Percentiles rank a stretch among this genome's conserved stretches.
phyloP scores from a whole-genome alignment of 2,329 filamentous ascomycete genomes.

The Fusarium chaquense region DNA sequence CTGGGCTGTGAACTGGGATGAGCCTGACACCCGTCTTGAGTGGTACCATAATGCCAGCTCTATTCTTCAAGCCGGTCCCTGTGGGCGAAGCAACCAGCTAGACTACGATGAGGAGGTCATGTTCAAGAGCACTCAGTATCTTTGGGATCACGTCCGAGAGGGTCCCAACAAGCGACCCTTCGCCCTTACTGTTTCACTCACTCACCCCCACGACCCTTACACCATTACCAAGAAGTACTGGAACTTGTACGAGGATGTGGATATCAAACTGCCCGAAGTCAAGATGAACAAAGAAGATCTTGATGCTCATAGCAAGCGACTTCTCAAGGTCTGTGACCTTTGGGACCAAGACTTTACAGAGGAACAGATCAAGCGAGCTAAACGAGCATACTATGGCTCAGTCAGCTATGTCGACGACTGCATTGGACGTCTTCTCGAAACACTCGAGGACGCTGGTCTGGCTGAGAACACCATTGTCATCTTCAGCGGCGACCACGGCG shows the following conservation, averaged over 20 bases:
- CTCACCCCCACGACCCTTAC: slow-evolving; percentile 94
- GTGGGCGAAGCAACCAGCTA: slow-evolving; percentile 91
- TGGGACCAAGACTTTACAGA: slow-evolving; percentile 86
- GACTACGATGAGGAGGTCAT: slow-evolving; percentile 98
- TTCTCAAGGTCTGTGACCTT: slow-evolving; percentile 87
- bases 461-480: slow-evolving; percentile 90
- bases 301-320: slow-evolving; percentile 86
- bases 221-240: slow-evolving; percentile 94
- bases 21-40: slow-evolving; percentile 85
- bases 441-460: slow-evolving; percentile 82
- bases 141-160: slow-evolving; percentile 91
- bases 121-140: slow-evolving; percentile 88
- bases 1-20: slow-evolving; percentile 96
- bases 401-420: slow-evolving; percentile 96
- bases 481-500: slow-evolving; percentile 93
- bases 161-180: slow-evolving; percentile 81
- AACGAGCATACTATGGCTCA: slow-evolving; percentile 90
- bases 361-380: slow-evolving; percentile 86
- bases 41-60: slow-evolving; percentile 98
- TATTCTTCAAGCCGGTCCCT: slow-evolving; percentile 88
- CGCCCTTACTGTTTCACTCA: slow-evolving; percentile 90
- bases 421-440: slow-evolving; percentile 82
- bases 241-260: slow-evolving; percentile 89
- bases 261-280: slow-evolving; percentile 85
- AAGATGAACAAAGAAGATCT: slow-evolving; percentile 83